phyloP scores from a whole-genome alignment of 2,329 filamentous ascomycete species.

The Colletotrichum navitas region DNA sequence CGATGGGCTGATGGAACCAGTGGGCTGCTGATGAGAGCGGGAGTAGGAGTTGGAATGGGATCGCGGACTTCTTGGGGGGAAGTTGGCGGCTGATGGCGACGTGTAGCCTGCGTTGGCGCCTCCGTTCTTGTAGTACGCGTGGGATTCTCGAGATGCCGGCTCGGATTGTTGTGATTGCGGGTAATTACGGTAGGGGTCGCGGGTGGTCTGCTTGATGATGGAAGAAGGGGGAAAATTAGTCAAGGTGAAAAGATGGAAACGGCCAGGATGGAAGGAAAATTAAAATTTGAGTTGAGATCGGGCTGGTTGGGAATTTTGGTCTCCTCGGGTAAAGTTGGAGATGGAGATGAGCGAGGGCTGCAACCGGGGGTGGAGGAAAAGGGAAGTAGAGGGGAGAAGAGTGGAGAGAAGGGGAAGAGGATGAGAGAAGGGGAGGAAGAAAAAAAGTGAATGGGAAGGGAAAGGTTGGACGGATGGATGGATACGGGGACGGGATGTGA shows the following conservation, averaged over 20 bases:
- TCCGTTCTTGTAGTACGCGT: slow-evolving; percentile 62
- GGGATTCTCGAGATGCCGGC: slow-evolving; percentile 52
- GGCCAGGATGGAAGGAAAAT: slow-evolving; percentile 19
- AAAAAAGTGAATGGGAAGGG: neutral
- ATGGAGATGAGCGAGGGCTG: slow-evolving; percentile 33
- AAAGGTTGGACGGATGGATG: neutral
- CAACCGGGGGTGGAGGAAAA: slow-evolving; percentile 39
- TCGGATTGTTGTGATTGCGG: slow-evolving; percentile 52
- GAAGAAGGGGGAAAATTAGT: slow-evolving; percentile 41
- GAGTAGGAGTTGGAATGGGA: slow-evolving; percentile 55
- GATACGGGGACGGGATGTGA: neutral
- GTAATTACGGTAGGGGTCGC: slow-evolving; percentile 63
- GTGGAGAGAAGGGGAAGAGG: slow-evolving; percentile 17
- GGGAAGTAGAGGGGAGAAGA: slow-evolving; percentile 43
- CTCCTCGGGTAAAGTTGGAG: slow-evolving; percentile 39
- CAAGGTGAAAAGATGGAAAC: slow-evolving; percentile 28
- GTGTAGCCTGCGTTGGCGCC: slow-evolving; percentile 52
- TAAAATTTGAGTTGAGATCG: slow-evolving; percentile 41
- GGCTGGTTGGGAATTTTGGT: slow-evolving; percentile 39
- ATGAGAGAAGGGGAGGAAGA: slow-evolving; percentile 2
- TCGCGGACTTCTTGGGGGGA: slow-evolving; percentile 63
- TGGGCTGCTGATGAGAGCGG: slow-evolving; percentile 57
- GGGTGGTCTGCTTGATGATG: slow-evolving; percentile 54
- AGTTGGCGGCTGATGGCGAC: slow-evolving; percentile 60
- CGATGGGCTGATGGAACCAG: slow-evolving; percentile 59